Conservation (phyloP, 805 yeast genomes). For the Danielia reshetovae region DNA sequence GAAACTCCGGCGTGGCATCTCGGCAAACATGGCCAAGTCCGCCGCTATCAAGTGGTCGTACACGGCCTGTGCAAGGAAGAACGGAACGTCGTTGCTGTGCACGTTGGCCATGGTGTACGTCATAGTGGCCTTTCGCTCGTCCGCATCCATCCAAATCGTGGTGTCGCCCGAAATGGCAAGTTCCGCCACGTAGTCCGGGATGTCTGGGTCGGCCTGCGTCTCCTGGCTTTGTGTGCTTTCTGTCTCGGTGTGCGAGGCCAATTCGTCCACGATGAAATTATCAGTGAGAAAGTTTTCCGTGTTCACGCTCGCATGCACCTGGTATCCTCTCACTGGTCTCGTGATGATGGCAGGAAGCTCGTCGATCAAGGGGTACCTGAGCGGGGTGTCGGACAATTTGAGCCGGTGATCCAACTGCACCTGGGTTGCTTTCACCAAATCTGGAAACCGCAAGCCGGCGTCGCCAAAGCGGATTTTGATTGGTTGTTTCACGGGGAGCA, state of each 20-base stretch:
- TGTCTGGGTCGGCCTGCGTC: background rate
- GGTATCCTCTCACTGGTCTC: slow-evolving; percentile 1
- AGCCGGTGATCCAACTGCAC: slow-evolving; percentile 26
- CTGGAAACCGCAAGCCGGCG: slow-evolving; percentile 57
- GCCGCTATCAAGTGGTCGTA: slow-evolving; percentile 28
- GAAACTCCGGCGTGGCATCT: background rate
- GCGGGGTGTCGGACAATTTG: slow-evolving; percentile 4
- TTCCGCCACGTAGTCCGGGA: slow-evolving; percentile 23
- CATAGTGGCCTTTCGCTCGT: slow-evolving; percentile 30
- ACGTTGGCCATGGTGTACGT: slow-evolving; percentile 42
- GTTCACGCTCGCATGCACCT: no score
- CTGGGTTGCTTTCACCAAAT: slow-evolving; percentile 50
- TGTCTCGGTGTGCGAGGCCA: background rate
- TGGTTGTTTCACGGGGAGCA: slow-evolving; percentile 17
- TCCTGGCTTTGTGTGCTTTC: background rate
- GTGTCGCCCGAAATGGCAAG: slow-evolving; percentile 39
- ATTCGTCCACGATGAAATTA: background rate
- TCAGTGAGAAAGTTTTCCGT: slow-evolving; percentile 1
- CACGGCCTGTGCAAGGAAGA: slow-evolving; percentile 47
- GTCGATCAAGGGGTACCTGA: slow-evolving; percentile 10
- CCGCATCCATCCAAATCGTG: slow-evolving; percentile 42
- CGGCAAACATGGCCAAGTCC: slow-evolving; percentile 16
- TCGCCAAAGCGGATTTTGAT: slow-evolving; percentile 28
- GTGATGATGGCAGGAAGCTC: slow-evolving; percentile 8
- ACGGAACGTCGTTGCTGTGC: slow-evolving; percentile 60